Conservation (phyloP, 495 filamentous ascomycete genomes). For the Hypoxylon intermedium region DNA sequence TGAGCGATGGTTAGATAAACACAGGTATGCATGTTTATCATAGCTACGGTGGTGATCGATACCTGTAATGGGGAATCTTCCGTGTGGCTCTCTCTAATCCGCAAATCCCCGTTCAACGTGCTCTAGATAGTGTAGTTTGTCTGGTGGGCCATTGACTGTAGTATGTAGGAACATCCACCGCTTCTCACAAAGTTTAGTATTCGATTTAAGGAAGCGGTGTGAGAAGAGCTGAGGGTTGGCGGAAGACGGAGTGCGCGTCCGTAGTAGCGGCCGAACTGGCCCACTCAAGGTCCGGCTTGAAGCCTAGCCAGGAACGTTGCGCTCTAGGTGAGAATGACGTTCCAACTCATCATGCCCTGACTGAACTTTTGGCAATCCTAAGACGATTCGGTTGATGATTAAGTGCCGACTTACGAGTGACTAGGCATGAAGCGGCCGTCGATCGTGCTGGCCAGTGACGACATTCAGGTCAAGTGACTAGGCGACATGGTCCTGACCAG, state of each 20-base stretch:
- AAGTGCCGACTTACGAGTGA: conserved; percentile 23
- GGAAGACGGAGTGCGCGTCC: conserved; percentile 17
- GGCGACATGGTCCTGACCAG: conserved; percentile 15
- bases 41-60: too few relatives aligned
- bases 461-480: conserved; percentile 30
- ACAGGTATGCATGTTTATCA: conserved; percentile 12
- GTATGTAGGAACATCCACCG: conserved; percentile 14
- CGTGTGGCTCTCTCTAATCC: conserved; percentile 4
- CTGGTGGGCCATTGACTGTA: conserved; percentile 11
- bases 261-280: conserved; percentile 15
- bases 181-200: conserved; percentile 14
- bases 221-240: conserved; percentile 17
- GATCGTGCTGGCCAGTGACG: conserved; percentile 29
- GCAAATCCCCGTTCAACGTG: conserved; percentile 5
- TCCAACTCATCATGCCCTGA: conserved; percentile 7
- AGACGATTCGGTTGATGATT: conserved; percentile 23
- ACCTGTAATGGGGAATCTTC: conserved; percentile 20
- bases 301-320: conserved; percentile 6
- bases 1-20: neutral
- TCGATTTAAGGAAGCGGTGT: conserved; percentile 31
- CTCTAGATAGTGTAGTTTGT: neutral
- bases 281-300: conserved; percentile 21
- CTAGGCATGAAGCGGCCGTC: conserved; percentile 13
- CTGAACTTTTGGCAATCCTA: conserved; percentile 5
- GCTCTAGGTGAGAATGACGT: conserved; percentile 4